Conservation (phyloP, 345 rosid species). For the sweet orange (Citrus sinensis) region DNA sequence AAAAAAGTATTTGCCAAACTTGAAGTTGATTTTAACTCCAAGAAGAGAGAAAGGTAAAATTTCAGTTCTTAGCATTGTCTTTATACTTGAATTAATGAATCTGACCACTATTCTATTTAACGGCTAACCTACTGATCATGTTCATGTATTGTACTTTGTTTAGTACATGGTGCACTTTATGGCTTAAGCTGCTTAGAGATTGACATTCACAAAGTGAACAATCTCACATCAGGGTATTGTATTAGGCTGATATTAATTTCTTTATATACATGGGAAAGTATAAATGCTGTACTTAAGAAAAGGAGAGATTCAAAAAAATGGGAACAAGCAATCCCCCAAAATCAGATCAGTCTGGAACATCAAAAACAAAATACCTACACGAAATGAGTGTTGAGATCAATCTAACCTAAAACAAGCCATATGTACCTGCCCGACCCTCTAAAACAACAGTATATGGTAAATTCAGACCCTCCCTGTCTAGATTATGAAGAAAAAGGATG, state of each 20-base stretch:
- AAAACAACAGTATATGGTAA: neutral
- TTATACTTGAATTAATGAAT: constrained; percentile 1
- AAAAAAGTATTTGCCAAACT: constrained; percentile 86
- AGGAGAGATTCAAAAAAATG: neutral
- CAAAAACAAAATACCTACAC: neutral
- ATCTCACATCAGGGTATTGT: neutral
- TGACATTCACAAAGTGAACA: neutral
- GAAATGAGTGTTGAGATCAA: neutral
- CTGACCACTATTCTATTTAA: neutral
- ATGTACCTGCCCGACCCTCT: neutral
- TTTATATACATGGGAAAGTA: neutral
- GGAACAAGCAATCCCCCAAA: neutral
- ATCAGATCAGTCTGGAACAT: neutral
- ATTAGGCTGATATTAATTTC: neutral
- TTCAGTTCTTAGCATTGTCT: constrained; percentile 5
- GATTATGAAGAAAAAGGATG: neutral
- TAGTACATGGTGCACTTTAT: neutral
- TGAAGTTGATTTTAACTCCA: constrained; percentile 94
- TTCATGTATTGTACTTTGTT: neutral
- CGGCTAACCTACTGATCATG: neutral
- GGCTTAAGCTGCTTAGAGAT: neutral
- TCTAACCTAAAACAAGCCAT: neutral
- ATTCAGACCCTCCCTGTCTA: neutral
- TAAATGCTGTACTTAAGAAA: neutral
- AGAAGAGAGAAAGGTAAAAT: constrained; percentile 85